Conservation (phyloP, 1,284 basidiomycete species). For the Tilletia caries region DNA sequence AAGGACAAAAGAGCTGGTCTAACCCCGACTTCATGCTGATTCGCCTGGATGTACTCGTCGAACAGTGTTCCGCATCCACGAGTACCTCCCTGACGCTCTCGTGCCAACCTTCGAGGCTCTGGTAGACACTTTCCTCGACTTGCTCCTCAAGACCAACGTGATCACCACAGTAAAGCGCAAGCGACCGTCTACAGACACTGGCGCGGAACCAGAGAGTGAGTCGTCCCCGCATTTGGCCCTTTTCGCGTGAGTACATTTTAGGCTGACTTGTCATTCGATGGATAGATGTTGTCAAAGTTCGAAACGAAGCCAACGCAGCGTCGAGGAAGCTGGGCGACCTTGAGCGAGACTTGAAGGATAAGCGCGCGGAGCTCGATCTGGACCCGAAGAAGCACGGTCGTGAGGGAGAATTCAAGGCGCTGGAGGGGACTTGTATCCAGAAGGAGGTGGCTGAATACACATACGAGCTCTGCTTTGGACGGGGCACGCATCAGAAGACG, state of each 20-base stretch:
- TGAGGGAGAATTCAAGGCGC: slow-evolving; percentile 91
- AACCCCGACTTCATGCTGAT: too few species aligned
- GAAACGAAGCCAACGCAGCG: slow-evolving; percentile 60
- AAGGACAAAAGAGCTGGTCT: too few species aligned
- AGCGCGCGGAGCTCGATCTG: slow-evolving; percentile 60
- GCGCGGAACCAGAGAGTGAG: slow-evolving; percentile 22
- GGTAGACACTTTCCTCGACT: slow-evolving; percentile 65
- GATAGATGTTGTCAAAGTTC: slow-evolving; percentile 53
- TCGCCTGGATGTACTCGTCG: slow-evolving; percentile 25
- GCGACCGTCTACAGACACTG: slow-evolving; percentile 19
- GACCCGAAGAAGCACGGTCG: slow-evolving; percentile 68
- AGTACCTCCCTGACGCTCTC: slow-evolving; percentile 81
- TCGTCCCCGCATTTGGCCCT: not conserved
- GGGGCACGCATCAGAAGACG: slow-evolving; percentile 80
- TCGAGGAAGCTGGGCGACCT: slow-evolving; percentile 50
- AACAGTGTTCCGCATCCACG: slow-evolving; percentile 73
- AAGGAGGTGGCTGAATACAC: slow-evolving; percentile 84
- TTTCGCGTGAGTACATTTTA: too few species aligned
- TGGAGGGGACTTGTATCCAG: slow-evolving; percentile 74
- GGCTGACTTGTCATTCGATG: too few species aligned
- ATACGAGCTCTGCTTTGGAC: slow-evolving; percentile 94
- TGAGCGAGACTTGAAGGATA: slow-evolving; percentile 59
- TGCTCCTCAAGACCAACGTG: slow-evolving; percentile 69
- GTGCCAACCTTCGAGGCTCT: slow-evolving; percentile 72
- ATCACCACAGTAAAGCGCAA: slow-evolving; percentile 50